phyloP scores from a whole-genome alignment of 495 filamentous ascomycete species.

The Annulohypoxylon bovei region DNA sequence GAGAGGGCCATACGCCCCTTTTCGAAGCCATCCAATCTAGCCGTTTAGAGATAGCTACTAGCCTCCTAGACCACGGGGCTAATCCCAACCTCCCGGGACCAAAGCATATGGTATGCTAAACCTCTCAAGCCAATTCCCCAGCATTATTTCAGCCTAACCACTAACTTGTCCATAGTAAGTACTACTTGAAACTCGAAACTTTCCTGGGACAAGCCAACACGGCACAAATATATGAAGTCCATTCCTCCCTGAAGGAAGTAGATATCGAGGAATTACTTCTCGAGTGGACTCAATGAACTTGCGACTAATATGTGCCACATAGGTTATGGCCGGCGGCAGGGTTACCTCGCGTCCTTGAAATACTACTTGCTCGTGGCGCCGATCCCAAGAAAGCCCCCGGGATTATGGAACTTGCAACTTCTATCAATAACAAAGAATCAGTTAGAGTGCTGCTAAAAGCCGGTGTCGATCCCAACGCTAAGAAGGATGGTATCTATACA shows the following conservation, averaged over 20 bases:
- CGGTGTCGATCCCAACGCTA: slow-evolving; percentile 61
- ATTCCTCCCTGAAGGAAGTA: too few species aligned
- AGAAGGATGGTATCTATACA: slow-evolving; percentile 67
- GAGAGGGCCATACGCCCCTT: slow-evolving; percentile 60
- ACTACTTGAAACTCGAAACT: neutral
- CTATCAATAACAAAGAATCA: slow-evolving; percentile 58
- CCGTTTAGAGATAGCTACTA: slow-evolving; percentile 55
- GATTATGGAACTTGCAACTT: slow-evolving; percentile 60
- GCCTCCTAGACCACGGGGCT: slow-evolving; percentile 60
- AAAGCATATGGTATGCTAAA: slow-evolving; percentile 54
- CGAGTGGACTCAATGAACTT: neutral
- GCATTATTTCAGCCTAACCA: neutral
- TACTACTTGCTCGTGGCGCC: slow-evolving; percentile 56
- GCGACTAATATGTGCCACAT: slow-evolving; percentile 3
- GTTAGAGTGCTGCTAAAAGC: slow-evolving; percentile 61
- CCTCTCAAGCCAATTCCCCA: neutral
- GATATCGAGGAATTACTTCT: too few species aligned
- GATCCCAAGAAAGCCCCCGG: slow-evolving; percentile 56
- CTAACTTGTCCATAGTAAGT: slow-evolving; percentile 18
- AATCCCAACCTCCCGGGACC: slow-evolving; percentile 61
- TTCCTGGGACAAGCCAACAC: too few species aligned
- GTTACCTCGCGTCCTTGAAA: slow-evolving; percentile 51
- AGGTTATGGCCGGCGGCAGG: slow-evolving; percentile 57
- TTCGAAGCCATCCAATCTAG: slow-evolving; percentile 55
- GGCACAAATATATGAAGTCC: too few species aligned